Base-by-base conservation (phyloP, 2,329 filamentous ascomycete species). In the Gaeumannomyces tritici region DNA sequence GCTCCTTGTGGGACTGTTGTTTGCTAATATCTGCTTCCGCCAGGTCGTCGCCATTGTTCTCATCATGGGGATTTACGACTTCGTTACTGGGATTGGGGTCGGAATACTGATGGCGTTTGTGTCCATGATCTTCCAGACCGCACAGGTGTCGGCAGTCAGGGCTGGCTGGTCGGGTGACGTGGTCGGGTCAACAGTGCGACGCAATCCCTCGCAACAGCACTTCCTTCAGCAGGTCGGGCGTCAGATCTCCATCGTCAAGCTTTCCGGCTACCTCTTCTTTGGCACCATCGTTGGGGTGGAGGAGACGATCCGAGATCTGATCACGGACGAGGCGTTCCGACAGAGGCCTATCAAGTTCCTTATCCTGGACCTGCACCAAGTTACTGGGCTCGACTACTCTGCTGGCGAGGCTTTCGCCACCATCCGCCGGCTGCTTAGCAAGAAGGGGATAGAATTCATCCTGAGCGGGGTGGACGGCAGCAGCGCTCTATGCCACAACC, bases 201-300 rank as follows among this genome's bases (percentile, higher is more conserved):
- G 95, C 62, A 96, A 96, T 67, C 90, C 91, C 0, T 87, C 92
- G 4, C 95, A 99, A 69, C 88, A 93, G 64, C 86, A 89, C 64
- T 99, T 95, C 70, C 79, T 99, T 4, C 87, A 88, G 64, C 84
- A 93, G 66, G 93, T 95, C 21, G 93, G 93, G 3, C 83, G 85
- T 35, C 95, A 99, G 72, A 95, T 96, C 42, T 89, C 90, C 63
- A 87, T 98, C 60, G 89, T 96, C 70, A 98, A 98, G 73, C 82
- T 99, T 21, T 89, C 90, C 0, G 93, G 95, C 0, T 98, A 93
- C 70, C 83, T 99, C n/a, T 99, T 99, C 79, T 99, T 99, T 68
- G 95, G 95, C 21, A 98, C 93, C 3, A 96, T 99, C 66, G 93
- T 97, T 61, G 91, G 91, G 59, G 93, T 99, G 0, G 95, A 99